Evolutionary conservation across 441 rosid species (phyloP), one percentile per base, ranked within the genome.

Genomic region (Bocquillonia castaneifolia): DNA sequence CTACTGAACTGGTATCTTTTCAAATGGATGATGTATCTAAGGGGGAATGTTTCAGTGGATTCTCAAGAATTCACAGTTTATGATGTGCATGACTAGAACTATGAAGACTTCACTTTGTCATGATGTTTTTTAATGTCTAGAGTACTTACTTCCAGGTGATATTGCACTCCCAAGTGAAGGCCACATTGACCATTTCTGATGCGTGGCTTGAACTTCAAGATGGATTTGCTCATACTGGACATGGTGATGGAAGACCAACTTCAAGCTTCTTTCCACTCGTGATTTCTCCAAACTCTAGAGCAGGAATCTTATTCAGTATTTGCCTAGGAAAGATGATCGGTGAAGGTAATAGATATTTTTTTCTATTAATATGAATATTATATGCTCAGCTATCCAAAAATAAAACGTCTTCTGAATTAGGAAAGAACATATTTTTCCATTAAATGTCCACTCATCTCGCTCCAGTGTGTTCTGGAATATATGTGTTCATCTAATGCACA

Each of bases 191-290:
- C 44, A 81, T 95, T 63, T 76, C 78, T 67, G 98, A 95, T 83
- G 90, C 96, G 68, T 90, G 97, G 92, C 95, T 95, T 76, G 95
- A 92, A 72, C 97, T 90, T 77, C 95, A 92, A 89, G 92, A 82
- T 78, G 99, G 97, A 67, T 90, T 95, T 81, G 75, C 83, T 74
- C 97, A 90, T 75, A 75, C 77, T 57, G 84, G 90, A 60, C 71
- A 83, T 78, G 78, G 70, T 44, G 86, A 86, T 72, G 91, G 99
- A 81, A 92, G 99, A 72, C 98, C 98, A 31, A 76, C 86, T 70
- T 79, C 87, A 51, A 78, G 85, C 73, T 88, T 89, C 78, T 90
- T 89, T 70, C 99, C 99, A 4, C 96, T 92, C 63, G 77, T 79
- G 72, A 81, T 89, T 71, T 89, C 98, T 74, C 88, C 97, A 55